phyloP scores from a whole-genome alignment of 2,329 filamentous ascomycete species.

The Pseudogymnoascus sp. region DNA sequence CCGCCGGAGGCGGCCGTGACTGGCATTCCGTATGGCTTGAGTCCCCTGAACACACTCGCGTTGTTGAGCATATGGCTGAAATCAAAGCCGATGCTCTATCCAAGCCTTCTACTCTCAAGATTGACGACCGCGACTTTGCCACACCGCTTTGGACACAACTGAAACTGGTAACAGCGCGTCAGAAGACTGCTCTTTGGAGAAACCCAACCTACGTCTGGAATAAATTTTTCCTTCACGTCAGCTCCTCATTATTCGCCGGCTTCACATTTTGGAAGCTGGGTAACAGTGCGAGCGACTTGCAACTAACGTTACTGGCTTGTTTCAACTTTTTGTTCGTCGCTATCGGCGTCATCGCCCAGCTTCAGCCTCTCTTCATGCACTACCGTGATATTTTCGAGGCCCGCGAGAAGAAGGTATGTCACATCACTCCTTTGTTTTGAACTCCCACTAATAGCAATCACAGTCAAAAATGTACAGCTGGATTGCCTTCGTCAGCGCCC shows the following conservation, averaged over 20 bases:
- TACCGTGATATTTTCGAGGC: conserved; percentile 51
- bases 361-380: conserved; percentile 51
- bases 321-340: conserved; percentile 59
- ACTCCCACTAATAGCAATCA: conserved; percentile 29
- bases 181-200: conserved; percentile 53
- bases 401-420: conserved; percentile 32
- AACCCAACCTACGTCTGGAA: conserved; percentile 48
- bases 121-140: conserved; percentile 64
- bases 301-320: conserved; percentile 49
- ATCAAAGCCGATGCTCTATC: conserved; percentile 50
- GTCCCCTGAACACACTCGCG: conserved; percentile 49
- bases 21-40: conserved; percentile 66
- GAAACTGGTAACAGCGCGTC: conserved; percentile 55
- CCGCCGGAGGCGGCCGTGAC: conserved; percentile 41
- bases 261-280: conserved; percentile 56
- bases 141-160: conserved; percentile 58
- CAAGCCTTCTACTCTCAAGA: conserved; percentile 34
- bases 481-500: conserved; percentile 49
- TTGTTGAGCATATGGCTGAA: conserved; percentile 55
- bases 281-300: conserved; percentile 41
- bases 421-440: neutral
- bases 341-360: conserved; percentile 49
- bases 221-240: conserved; percentile 44
- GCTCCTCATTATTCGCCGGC: conserved; percentile 51
- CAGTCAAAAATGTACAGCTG: conserved; percentile 56